These are phyloP conservation scores for Pterocarpus macrocarpus DNA, from an alignment of 306 rosid species.

Conservation along the genomic window DNA sequence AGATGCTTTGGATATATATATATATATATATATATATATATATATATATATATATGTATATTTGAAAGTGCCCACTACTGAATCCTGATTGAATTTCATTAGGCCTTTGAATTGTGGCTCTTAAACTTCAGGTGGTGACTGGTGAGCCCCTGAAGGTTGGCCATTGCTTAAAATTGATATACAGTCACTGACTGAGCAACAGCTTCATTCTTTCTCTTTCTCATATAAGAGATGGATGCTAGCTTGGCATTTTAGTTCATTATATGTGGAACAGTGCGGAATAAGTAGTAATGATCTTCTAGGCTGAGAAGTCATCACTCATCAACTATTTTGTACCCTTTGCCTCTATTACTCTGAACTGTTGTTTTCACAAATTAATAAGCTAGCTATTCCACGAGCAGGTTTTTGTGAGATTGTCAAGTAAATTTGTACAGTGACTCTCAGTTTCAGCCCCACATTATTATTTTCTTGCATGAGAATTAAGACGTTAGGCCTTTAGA, in stretches of 20 bases:
- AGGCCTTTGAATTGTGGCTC: conserved; percentile 37
- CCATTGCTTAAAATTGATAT: conserved; percentile 46
- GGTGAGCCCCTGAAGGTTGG: neutral
- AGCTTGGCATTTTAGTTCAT: conserved; percentile 31
- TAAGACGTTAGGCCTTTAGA: neutral
- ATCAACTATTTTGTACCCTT: conserved; percentile 33
- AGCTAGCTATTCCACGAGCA: conserved; percentile 32
- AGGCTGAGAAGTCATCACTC: conserved; percentile 32
- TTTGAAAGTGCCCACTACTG: conserved; percentile 47
- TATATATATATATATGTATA: conserved; percentile 9
- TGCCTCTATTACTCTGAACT: conserved; percentile 34
- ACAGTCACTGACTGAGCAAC: conserved; percentile 16
- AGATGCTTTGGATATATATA: conserved; percentile 35
- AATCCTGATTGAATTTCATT: conserved; percentile 17
- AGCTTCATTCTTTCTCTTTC: conserved; percentile 50
- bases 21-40: conserved; percentile 27
- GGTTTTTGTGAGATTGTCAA: conserved; percentile 4
- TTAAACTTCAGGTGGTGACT: conserved; percentile 56
- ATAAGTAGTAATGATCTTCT: conserved; percentile 20
- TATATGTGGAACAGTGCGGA: neutral
- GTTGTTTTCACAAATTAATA: conserved; percentile 32
- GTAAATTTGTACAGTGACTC: neutral
- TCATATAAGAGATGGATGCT: neutral
- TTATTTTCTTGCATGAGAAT: conserved; percentile 9
- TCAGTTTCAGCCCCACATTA: conserved; percentile 17